Conservation (phyloP, 148 eudicot species). For the Fagopyrum tataricum region DNA sequence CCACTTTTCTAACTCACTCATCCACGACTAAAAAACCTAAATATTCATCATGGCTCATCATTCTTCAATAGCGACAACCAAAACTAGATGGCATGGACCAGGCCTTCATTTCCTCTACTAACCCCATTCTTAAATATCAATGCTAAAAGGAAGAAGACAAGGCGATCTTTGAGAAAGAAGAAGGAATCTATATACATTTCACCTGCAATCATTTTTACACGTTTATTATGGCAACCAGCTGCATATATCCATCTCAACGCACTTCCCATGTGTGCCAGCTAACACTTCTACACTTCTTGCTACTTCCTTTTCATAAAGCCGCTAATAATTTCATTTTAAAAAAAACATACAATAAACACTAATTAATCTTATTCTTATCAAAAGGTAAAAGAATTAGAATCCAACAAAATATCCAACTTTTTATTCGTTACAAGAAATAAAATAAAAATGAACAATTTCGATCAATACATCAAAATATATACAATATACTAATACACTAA, state of each 20-base stretch:
- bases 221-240: conserved; percentile 1
- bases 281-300: neutral
- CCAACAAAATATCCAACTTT: neutral
- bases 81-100: conserved; percentile 11
- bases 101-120: neutral
- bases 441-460: neutral
- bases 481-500: neutral
- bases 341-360: no score
- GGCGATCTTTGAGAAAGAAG: neutral
- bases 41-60: no score
- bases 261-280: conserved; percentile 1
- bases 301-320: no score
- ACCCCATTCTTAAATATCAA: neutral
- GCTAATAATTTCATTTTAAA: no score
- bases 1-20: neutral
- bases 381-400: no score
- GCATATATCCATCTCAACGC: neutral
- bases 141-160: neutral
- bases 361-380: no score
- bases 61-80: neutral
- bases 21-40: no score
- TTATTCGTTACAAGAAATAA: neutral
- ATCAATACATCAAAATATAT: conserved; percentile 6
- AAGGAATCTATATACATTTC: conserved; percentile 4
- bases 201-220: conserved; percentile 1